These are phyloP conservation scores for Psilocybe mexicana DNA, from an alignment of 1,284 basidiomycete species.

Conservation along the genomic window DNA sequence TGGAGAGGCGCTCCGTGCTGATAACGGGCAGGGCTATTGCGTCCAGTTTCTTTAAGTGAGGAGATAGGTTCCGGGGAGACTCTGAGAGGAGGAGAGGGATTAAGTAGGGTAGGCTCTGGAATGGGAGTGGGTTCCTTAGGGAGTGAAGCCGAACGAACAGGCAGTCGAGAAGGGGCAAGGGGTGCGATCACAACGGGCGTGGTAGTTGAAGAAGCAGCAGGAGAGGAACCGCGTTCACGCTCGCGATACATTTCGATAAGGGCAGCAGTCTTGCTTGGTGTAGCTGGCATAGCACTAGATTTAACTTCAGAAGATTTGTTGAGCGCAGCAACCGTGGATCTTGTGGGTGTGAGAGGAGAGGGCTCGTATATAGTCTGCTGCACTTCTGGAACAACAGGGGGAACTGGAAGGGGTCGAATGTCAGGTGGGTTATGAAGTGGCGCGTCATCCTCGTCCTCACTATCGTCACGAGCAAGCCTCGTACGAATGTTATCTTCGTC, in stretches of 20 bases:
- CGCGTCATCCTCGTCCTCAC: constrained; percentile 36
- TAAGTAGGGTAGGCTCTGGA: constrained; percentile 18
- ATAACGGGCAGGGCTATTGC: constrained; percentile 72
- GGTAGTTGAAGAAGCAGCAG: constrained; percentile 20
- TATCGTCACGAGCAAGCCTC: constrained; percentile 35
- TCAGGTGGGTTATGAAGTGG: constrained; percentile 19
- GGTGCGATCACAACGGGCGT: constrained; percentile 28
- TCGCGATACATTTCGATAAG: constrained; percentile 83
- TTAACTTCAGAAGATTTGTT: constrained; percentile 13
- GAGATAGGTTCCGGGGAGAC: constrained; percentile 23
- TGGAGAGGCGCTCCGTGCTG: constrained; percentile 86
- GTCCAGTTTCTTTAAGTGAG: constrained; percentile 47
- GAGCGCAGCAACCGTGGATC: constrained; percentile 11
- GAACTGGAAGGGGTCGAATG: constrained; percentile 26
- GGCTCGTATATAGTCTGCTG: constrained; percentile 13
- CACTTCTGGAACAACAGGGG: constrained; percentile 23
- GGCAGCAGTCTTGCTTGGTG: constrained; percentile 63
- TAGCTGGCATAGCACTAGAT: constrained; percentile 10
- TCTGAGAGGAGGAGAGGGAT: constrained; percentile 12
- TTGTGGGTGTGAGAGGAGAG: constrained; percentile 14
- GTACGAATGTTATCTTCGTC: constrained; percentile 38
- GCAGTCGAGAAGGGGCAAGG: constrained; percentile 39
- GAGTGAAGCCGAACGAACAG: constrained; percentile 34
- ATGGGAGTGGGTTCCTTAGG: constrained; percentile 26
- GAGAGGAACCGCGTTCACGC: constrained; percentile 49